A percentile compares a stretch with the other conserved stretches of the same genome.
These are phyloP conservation scores for Apophysomyces trapeziformis DNA, from an alignment of 371 early-diverging fungal genomes.

Conservation along the genomic window DNA sequence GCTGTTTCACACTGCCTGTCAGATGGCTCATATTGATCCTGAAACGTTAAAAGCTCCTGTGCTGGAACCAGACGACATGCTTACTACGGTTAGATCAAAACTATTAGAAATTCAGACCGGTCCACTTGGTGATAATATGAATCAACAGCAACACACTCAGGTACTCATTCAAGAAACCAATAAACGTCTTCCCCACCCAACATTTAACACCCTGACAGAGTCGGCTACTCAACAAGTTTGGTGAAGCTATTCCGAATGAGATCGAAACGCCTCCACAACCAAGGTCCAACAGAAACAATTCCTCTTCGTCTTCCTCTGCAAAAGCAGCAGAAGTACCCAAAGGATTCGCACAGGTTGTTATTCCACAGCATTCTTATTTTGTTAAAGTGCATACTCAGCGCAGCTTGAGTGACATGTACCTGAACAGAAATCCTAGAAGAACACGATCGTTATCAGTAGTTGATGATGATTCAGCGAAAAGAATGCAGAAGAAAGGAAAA, in stretches of 20 bases:
- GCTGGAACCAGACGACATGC: conserved; percentile 6
- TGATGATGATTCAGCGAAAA: not conserved
- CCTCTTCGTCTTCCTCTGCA: not conserved
- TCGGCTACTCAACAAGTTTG: not conserved
- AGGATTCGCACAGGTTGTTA: conserved; percentile 35
- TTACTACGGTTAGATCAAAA: conserved; percentile 8
- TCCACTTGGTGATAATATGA: not conserved
- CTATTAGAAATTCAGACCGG: not conserved
- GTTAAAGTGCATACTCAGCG: conserved; percentile 45
- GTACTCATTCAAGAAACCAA: conserved; percentile 10
- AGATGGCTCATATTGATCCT: conserved; percentile 31
- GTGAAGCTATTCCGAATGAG: not conserved
- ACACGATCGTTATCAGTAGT: conserved; percentile 13
- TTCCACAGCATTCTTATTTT: conserved; percentile 38
- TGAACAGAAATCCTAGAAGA: conserved; percentile 23
- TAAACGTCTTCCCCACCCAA: conserved; percentile 1
- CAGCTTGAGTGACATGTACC: conserved; percentile 27
- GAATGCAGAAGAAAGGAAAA: not conserved
- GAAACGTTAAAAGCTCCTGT: conserved; percentile 12
- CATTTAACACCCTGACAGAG: conserved; percentile 8
- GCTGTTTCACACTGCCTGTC: conserved; percentile 41
- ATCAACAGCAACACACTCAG: conserved; percentile 9
- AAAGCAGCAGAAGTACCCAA: conserved; percentile 36
- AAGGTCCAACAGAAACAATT: not conserved
- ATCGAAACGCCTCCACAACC: not conserved